Conservation (phyloP, 805 yeast species). For the Lipomyces japonicus region DNA sequence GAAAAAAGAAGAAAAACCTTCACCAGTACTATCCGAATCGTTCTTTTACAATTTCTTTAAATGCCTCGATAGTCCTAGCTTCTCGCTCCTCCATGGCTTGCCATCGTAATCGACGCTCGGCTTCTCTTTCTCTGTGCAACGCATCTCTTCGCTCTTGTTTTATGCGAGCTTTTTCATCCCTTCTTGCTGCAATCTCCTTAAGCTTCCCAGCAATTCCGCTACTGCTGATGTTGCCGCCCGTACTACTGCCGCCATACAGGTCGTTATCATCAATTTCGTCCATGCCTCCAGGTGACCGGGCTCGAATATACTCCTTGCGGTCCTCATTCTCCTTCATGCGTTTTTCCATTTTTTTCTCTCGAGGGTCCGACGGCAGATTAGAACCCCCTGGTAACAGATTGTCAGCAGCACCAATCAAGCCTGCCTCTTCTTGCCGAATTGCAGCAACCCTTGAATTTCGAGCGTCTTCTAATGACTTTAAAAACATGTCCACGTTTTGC, state of each 20-base stretch:
- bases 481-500: constrained; percentile 8
- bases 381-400: constrained; percentile 15
- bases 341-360: constrained; percentile 15
- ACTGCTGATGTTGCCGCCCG: constrained; percentile 7
- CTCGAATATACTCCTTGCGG: constrained; percentile 12
- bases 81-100: constrained; percentile 18
- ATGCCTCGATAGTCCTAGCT: constrained; percentile 22
- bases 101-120: constrained; percentile 26
- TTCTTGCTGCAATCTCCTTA: constrained; percentile 16
- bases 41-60: constrained; percentile 22
- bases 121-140: constrained; percentile 19
- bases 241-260: constrained; percentile 1
- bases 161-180: constrained; percentile 17
- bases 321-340: constrained; percentile 19
- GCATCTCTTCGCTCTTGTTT: constrained; percentile 23
- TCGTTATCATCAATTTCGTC: constrained; percentile 24
- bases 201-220: constrained; percentile 6
- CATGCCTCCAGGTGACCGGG: constrained; percentile 19
- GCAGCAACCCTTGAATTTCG: constrained; percentile 1
- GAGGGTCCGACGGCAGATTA: constrained; percentile 5
- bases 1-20: too few relatives aligned
- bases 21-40: constrained; percentile 17
- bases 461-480: constrained; percentile 8
- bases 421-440: not conserved
- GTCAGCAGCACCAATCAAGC: constrained; percentile 9